Conservation (phyloP, 345 rosid species). For the Odontarrhena argentea region DNA sequence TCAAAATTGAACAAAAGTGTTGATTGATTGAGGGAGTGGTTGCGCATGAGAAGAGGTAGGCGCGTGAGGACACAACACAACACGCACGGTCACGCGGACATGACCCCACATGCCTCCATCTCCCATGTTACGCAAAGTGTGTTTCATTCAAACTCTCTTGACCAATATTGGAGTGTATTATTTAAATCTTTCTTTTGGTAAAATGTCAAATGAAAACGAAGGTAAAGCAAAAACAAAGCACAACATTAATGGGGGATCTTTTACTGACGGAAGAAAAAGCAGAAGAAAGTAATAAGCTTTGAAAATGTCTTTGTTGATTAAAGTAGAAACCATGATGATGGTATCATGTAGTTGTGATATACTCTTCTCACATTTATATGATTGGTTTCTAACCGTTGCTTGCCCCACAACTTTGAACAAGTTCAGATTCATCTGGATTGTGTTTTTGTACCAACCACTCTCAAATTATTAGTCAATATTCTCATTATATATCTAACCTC, state of each 20-base stretch:
- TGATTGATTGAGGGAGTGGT: conserved; percentile 9
- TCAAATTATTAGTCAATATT: conserved; percentile 16
- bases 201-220: conserved; percentile 1
- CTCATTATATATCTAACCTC: conserved; percentile 30
- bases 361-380: conserved; percentile 31
- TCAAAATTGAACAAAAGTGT: conserved; percentile 13
- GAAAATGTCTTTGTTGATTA: conserved; percentile 35
- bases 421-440: conserved; percentile 36
- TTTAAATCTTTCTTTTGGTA: background rate
- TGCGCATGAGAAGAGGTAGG: background rate
- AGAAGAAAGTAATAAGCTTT: conserved; percentile 22
- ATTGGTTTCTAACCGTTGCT: conserved; percentile 34
- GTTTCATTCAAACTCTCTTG: conserved; percentile 15
- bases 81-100: conserved; percentile 33
- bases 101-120: conserved; percentile 42
- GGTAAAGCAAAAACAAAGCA: conserved; percentile 18
- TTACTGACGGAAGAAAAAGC: conserved; percentile 5
- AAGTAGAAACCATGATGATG: conserved; percentile 43
- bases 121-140: conserved; percentile 37
- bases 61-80: conserved; percentile 37
- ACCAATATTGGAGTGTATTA: conserved; percentile 3
- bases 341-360: conserved; percentile 23
- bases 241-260: conserved; percentile 14
- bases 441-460: conserved; percentile 37
- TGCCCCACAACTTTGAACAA: conserved; percentile 38